These are phyloP conservation scores for Exophiala mesophila DNA, from an alignment of 2,329 filamentous ascomycete species.

Conservation along the genomic window DNA sequence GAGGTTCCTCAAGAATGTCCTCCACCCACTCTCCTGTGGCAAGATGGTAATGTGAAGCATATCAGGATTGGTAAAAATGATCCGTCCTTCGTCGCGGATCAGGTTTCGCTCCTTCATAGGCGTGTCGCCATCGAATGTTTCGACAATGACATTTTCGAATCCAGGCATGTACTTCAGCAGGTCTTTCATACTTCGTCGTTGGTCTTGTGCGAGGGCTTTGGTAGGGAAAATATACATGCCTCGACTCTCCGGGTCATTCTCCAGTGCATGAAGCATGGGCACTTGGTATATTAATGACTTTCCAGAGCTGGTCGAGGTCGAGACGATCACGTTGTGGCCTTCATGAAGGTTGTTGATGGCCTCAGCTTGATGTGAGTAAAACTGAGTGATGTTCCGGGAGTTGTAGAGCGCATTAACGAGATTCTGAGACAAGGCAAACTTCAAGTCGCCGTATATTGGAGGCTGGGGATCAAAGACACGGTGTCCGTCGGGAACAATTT, in stretches of 20 bases:
- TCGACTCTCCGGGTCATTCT: constrained; percentile 68
- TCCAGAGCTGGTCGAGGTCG: constrained; percentile 92
- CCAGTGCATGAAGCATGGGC: constrained; percentile 80
- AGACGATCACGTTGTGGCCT: constrained; percentile 82
- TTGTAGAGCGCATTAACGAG: constrained; percentile 97
- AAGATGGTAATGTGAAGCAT: constrained; percentile 95
- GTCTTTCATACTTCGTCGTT: constrained; percentile 80
- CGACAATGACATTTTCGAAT: constrained; percentile 70
- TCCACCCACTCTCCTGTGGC: constrained; percentile 86
- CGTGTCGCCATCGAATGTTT: constrained; percentile 95
- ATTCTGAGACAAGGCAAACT: constrained; percentile 81
- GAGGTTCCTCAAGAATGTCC: constrained; percentile 79
- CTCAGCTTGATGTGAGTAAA: constrained; percentile 90
- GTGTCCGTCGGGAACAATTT: constrained; percentile 91
- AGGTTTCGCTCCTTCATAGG: constrained; percentile 70
- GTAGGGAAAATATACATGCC: constrained; percentile 99
- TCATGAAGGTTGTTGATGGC: constrained; percentile 83
- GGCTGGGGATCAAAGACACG: constrained; percentile 83
- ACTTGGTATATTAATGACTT: constrained; percentile 98
- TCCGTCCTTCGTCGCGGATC: constrained; percentile 81
- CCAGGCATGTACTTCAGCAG: constrained; percentile 75
- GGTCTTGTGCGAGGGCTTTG: constrained; percentile 92
- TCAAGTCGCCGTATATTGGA: constrained; percentile 73
- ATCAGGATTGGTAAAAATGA: constrained; percentile 97
- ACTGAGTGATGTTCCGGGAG: constrained; percentile 73